Conservation (phyloP, 2,329 filamentous ascomycete species). For the Neopestalotiopsis clavispora region DNA sequence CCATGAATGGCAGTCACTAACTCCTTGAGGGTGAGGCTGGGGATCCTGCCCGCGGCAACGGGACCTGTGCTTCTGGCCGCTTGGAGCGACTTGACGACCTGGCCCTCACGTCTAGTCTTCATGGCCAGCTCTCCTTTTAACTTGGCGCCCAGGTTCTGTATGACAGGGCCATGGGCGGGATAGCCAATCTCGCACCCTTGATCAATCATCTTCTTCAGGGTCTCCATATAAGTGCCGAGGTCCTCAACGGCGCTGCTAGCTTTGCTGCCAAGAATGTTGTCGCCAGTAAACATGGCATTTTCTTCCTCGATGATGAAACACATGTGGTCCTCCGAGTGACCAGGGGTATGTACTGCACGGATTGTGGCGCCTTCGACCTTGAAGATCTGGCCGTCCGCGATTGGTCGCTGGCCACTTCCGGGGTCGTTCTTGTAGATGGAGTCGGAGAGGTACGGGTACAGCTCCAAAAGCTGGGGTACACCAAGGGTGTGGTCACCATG, state of each 20-base stretch:
- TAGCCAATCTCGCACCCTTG: conserved; percentile 72
- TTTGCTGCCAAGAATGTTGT: conserved; percentile 81
- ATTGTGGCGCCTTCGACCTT: conserved; percentile 45
- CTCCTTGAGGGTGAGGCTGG: conserved; percentile 43
- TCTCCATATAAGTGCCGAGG: conserved; percentile 68
- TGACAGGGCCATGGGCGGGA: conserved; percentile 81
- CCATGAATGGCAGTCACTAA: conserved; percentile 51
- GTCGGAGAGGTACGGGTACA: conserved; percentile 61
- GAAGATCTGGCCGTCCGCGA: conserved; percentile 57
- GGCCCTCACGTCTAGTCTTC: conserved; percentile 75
- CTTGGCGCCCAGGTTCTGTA: conserved; percentile 72
- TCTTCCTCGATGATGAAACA: conserved; percentile 77
- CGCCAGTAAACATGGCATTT: conserved; percentile 82
- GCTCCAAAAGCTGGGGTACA: conserved; percentile 66
- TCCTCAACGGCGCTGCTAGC: conserved; percentile 85
- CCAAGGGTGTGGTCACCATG: conserved; percentile 85
- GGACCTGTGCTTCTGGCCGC: background rate
- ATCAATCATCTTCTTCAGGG: conserved; percentile 68
- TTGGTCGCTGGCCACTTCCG: conserved; percentile 51
- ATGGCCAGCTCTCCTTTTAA: conserved; percentile 82
- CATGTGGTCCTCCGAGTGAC: conserved; percentile 84
- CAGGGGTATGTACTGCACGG: conserved; percentile 46
- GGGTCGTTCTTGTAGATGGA: conserved; percentile 70
- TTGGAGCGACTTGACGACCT: conserved; percentile 68
- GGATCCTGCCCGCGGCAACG: conserved; percentile 22